These are phyloP conservation scores for Schwanniomyces sp. DNA, from an alignment of 805 yeast genomes.

Conservation along the genomic window DNA sequence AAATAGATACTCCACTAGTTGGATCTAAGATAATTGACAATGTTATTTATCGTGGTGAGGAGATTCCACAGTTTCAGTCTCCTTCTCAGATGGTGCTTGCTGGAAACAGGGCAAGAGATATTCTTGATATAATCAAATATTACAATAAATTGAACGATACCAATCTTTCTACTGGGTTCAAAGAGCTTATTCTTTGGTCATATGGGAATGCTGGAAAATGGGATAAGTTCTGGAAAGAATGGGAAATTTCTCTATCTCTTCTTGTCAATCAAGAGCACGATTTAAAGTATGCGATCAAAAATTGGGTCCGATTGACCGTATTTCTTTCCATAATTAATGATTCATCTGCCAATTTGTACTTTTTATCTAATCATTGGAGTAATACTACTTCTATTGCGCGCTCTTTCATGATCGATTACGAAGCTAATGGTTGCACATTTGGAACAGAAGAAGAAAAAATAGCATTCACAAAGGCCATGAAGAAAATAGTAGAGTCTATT, in stretches of 20 bases:
- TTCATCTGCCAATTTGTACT: slow-evolving; percentile 21
- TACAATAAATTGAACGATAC: slow-evolving; percentile 13
- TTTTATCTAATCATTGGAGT: slow-evolving; percentile 32
- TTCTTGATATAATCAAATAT: slow-evolving; percentile 23
- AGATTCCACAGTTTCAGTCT: slow-evolving; percentile 4
- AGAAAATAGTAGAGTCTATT: slow-evolving; percentile 15
- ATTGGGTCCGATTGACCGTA: slow-evolving; percentile 35
- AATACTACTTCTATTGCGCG: slow-evolving; percentile 18
- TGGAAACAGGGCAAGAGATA: slow-evolving; percentile 28
- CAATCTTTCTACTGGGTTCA: slow-evolving; percentile 14
- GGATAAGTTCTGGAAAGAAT: slow-evolving; percentile 38
- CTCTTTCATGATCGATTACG: slow-evolving; percentile 22
- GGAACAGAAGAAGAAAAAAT: slow-evolving; percentile 18
- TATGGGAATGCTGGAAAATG: slow-evolving; percentile 41
- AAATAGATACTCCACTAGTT: slow-evolving; percentile 10
- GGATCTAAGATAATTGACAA: slow-evolving; percentile 25
- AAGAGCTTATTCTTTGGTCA: slow-evolving; percentile 33
- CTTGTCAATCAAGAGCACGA: slow-evolving; percentile 4
- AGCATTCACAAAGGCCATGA: slow-evolving; percentile 22
- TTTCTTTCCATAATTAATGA: slow-evolving; percentile 30
- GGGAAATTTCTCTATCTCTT: slow-evolving; percentile 25
- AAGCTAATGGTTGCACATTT: slow-evolving; percentile 13
- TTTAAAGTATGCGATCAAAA: slow-evolving; percentile 1
- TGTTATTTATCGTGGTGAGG: slow-evolving; percentile 16
- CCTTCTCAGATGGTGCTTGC: slow-evolving; percentile 17